A percentile compares a stretch with the other conserved stretches of the same genome.
Conservation (phyloP, 73 alveolate genomes). For the Paramecium octaurelia region DNA sequence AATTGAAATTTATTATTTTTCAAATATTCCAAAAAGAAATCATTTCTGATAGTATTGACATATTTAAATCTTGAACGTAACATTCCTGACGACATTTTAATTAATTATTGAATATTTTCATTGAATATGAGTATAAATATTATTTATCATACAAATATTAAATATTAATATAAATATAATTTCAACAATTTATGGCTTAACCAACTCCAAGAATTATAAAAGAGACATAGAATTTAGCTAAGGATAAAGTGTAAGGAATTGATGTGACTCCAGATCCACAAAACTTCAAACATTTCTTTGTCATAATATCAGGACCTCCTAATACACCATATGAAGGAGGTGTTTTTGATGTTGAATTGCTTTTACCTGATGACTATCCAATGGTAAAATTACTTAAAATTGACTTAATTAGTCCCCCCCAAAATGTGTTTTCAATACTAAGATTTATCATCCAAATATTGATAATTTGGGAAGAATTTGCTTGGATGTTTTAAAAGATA, state of each 20-base stretch:
- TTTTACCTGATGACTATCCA: slow-evolving; percentile 91
- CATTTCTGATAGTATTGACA: neutral
- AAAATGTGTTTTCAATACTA: slow-evolving; percentile 87
- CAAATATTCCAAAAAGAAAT: neutral
- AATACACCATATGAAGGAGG: slow-evolving; percentile 82
- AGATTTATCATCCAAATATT: slow-evolving; percentile 94
- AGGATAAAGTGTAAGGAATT: slow-evolving; percentile 52
- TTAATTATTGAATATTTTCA: neutral
- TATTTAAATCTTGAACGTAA: neutral
- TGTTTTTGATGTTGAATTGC: slow-evolving; percentile 76
- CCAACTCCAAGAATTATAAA: slow-evolving; percentile 64
- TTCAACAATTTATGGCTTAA: slow-evolving; percentile 50
- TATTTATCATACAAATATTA: neutral
- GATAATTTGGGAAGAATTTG: slow-evolving; percentile 93
- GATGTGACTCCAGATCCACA: slow-evolving; percentile 58
- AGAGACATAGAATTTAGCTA: neutral
- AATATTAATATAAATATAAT: neutral
- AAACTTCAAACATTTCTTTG: slow-evolving; percentile 58
- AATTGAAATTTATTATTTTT: no score
- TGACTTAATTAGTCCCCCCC: slow-evolving; percentile 72
- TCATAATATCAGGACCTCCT: slow-evolving; percentile 51
- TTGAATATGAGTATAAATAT: neutral
- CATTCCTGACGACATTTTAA: neutral
- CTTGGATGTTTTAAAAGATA: slow-evolving; percentile 84
- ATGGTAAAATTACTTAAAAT: slow-evolving; percentile 60